A percentile compares a stretch with the other conserved stretches of the same genome.
Evolutionary conservation across 306 rosid species (phyloP).

Genomic region (Cicer chorassanicum): DNA sequence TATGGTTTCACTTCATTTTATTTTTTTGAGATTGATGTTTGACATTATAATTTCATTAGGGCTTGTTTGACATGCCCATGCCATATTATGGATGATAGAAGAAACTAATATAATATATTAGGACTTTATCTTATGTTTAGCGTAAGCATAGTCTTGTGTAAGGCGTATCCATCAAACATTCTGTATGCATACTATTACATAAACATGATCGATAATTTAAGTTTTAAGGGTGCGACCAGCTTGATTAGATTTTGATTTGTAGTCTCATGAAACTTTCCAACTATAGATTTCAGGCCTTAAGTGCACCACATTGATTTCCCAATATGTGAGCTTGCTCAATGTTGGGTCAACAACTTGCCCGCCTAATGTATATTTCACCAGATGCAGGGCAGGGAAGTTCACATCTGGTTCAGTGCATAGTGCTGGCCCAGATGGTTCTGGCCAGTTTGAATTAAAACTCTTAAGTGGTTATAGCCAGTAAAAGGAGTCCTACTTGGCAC

Average conservation of each 20-base stretch:
- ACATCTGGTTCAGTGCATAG: no score
- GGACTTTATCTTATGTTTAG: background rate
- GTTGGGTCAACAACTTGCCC: no score
- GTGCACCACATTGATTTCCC: background rate
- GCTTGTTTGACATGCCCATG: conserved; percentile 10
- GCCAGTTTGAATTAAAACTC: background rate
- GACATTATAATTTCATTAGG: conserved; percentile 1
- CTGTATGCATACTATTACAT: background rate
- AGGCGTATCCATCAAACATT: background rate
- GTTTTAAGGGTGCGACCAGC: background rate
- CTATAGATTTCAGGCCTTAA: background rate
- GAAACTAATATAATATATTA: conserved; percentile 11
- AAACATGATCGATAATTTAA: background rate
- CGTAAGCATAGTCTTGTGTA: background rate
- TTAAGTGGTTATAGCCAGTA: background rate
- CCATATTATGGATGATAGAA: conserved; percentile 12
- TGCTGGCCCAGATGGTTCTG: background rate
- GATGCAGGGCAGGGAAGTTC: no score
- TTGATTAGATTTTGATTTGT: conserved; percentile 1
- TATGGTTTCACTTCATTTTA: conserved; percentile 5
- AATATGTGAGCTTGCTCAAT: background rate
- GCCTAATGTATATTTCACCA: no score
- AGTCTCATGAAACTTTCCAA: background rate
- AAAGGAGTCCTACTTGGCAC: background rate
- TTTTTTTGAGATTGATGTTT: conserved; percentile 12